Evolutionary conservation across 805 yeast genomes (phyloP).

Genomic region (Deakozyma indianensis): DNA sequence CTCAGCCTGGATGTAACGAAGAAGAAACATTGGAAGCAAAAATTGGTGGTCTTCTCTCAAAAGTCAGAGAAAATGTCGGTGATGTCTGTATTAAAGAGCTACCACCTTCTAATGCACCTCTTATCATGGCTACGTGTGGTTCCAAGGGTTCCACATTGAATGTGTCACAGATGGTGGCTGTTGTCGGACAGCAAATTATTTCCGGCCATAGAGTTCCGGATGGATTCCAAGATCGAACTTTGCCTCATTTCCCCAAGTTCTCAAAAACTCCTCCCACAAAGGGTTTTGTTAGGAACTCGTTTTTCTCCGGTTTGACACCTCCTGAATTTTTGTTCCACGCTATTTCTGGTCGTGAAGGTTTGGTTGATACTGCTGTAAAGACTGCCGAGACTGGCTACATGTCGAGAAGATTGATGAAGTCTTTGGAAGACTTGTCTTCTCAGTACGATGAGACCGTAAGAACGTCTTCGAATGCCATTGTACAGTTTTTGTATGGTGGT

Average conservation of each 20-base stretch:
- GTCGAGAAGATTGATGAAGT: constrained; percentile 97
- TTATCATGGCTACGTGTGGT: constrained; percentile 98
- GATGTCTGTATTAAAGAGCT: constrained; percentile 91
- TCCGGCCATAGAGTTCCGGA: constrained; percentile 98
- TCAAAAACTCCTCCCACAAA: constrained; percentile 96
- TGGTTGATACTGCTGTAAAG: constrained; percentile 98
- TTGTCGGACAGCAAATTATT: constrained; percentile 97
- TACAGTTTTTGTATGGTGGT: constrained; percentile 96
- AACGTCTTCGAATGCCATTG: constrained; percentile 90
- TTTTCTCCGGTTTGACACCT: constrained; percentile 85
- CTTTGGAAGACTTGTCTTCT: constrained; percentile 87
- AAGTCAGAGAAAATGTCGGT: constrained; percentile 98
- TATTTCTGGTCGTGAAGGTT: constrained; percentile 98
- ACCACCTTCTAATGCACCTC: constrained; percentile 83
- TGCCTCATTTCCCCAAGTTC: constrained; percentile 92
- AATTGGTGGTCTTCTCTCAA: constrained; percentile 89
- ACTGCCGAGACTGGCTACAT: constrained; percentile 98
- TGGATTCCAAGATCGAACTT: constrained; percentile 97
- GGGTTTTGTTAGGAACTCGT: constrained; percentile 94
- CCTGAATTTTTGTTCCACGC: constrained; percentile 98
- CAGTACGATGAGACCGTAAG: constrained; percentile 91
- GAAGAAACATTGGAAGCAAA: constrained; percentile 97
- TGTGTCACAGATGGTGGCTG: constrained; percentile 99
- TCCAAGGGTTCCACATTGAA: constrained; percentile 96
- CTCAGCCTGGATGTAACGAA: constrained; percentile 98